A percentile compares a stretch with the other conserved stretches of the same genome.
Conservation (phyloP, 163 green algal genomes). For the Chloromonas sp. region DNA sequence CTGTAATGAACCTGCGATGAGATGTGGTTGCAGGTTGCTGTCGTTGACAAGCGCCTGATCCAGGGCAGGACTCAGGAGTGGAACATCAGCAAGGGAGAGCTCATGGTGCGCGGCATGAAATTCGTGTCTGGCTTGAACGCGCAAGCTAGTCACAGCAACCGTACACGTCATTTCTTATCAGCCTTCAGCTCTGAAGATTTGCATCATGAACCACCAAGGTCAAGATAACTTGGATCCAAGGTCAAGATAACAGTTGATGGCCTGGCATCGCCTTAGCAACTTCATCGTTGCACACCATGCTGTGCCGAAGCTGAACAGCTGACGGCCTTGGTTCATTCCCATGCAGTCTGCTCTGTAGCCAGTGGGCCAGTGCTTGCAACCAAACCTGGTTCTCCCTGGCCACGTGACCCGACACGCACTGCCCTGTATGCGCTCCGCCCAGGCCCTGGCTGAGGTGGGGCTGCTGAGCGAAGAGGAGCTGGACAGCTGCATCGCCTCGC, state of each 20-base stretch:
- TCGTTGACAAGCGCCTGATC: slow-evolving; percentile 66
- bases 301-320: too few relatives aligned
- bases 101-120: slow-evolving; percentile 18
- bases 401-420: background rate
- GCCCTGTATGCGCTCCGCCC: background rate
- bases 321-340: too few relatives aligned
- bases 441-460: slow-evolving; percentile 55
- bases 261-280: too few relatives aligned
- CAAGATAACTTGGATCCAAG: too few relatives aligned
- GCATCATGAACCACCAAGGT: background rate
- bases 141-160: background rate
- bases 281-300: too few relatives aligned
- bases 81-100: slow-evolving; percentile 84
- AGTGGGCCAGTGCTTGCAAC: too few relatives aligned
- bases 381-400: too few relatives aligned
- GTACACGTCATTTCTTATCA: background rate
- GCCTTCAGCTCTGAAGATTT: background rate
- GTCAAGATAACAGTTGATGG: too few relatives aligned
- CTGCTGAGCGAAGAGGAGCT: slow-evolving; percentile 63
- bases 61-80: slow-evolving; percentile 69
- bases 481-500: slow-evolving; percentile 47
- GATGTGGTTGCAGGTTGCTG: slow-evolving; percentile 27
- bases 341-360: too few relatives aligned
- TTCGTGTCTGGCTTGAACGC: background rate
- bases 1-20: too few relatives aligned